phyloP scores from a whole-genome alignment of 495 filamentous ascomycete genomes.

The Bryoglossum gracile region DNA sequence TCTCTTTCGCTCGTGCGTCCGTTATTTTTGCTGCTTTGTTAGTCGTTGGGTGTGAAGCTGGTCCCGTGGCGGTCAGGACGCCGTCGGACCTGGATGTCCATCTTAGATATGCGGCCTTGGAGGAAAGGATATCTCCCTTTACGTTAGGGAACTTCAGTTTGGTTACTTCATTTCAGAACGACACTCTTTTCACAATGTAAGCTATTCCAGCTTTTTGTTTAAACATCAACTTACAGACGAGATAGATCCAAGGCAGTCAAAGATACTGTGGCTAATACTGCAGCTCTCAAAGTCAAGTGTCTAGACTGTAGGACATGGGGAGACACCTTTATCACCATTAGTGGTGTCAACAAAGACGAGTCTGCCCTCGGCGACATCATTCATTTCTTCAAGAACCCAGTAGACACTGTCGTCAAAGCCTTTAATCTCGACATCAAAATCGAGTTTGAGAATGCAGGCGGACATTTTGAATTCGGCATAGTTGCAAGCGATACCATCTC shows the following conservation, averaged over 20 bases:
- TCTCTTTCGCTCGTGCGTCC: not conserved
- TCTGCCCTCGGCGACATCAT: constrained; percentile 4
- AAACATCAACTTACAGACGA: not conserved
- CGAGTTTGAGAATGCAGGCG: constrained; percentile 7
- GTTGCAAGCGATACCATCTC: not conserved
- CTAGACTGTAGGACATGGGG: constrained; percentile 14
- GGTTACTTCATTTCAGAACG: not conserved
- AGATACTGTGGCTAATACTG: not conserved
- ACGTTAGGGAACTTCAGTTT: constrained; percentile 4
- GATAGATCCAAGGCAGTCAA: not conserved
- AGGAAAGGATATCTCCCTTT: not conserved
- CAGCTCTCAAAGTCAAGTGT: not conserved
- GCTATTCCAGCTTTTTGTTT: not conserved
- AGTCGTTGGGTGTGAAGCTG: not conserved
- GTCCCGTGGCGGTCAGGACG: not conserved
- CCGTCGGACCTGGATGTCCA: not conserved
- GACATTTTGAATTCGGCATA: constrained; percentile 9
- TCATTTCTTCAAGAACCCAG: constrained; percentile 7
- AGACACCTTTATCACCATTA: constrained; percentile 4
- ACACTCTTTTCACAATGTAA: constrained; percentile 6
- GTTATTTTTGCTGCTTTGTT: not conserved
- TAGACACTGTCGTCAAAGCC: constrained; percentile 3
- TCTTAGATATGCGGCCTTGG: not conserved
- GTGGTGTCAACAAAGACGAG: constrained; percentile 11
- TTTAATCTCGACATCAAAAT: constrained; percentile 12